Evolutionary conservation across 345 rosid species (phyloP).

Genomic region (Tarenaya hassleriana): DNA sequence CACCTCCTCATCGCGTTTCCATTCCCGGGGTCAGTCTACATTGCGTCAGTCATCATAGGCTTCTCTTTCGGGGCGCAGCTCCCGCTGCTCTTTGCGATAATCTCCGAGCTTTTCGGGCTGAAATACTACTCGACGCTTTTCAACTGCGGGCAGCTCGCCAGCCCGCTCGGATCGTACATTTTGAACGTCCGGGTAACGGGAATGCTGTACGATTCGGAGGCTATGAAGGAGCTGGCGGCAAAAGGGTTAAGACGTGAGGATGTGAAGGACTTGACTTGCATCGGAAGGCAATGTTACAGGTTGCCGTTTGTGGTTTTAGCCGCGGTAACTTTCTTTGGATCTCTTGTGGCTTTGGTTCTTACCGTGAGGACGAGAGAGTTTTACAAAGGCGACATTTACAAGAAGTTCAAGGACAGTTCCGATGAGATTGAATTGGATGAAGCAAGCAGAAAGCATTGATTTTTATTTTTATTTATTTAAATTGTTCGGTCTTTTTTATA

Average conservation of each 20-base stretch:
- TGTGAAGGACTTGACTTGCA: slow-evolving; percentile 60
- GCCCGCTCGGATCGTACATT: slow-evolving; percentile 79
- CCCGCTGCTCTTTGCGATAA: slow-evolving; percentile 64
- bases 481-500: too few relatives aligned
- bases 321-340: slow-evolving; percentile 49
- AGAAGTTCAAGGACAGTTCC: slow-evolving; percentile 50
- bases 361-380: slow-evolving; percentile 65
- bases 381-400: slow-evolving; percentile 75
- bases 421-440: slow-evolving; percentile 20
- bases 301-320: slow-evolving; percentile 52
- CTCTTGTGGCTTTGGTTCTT: slow-evolving; percentile 48
- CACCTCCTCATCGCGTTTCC: slow-evolving; percentile 75
- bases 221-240: slow-evolving; percentile 42
- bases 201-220: slow-evolving; percentile 54
- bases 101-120: slow-evolving; percentile 84
- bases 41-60: slow-evolving; percentile 66
- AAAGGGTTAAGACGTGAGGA: slow-evolving; percentile 45
- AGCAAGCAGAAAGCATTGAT: slow-evolving; percentile 20
- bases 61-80: slow-evolving; percentile 79
- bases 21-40: slow-evolving; percentile 51
- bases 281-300: slow-evolving; percentile 57
- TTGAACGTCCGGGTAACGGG: slow-evolving; percentile 73
- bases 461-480: too few relatives aligned
- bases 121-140: slow-evolving; percentile 87
- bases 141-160: slow-evolving; percentile 76